Evolutionary conservation across 371 early-diverging fungal species (phyloP), one percentile per base, ranked within the genome.

Genomic region (Actinomucor elegans): DNA sequence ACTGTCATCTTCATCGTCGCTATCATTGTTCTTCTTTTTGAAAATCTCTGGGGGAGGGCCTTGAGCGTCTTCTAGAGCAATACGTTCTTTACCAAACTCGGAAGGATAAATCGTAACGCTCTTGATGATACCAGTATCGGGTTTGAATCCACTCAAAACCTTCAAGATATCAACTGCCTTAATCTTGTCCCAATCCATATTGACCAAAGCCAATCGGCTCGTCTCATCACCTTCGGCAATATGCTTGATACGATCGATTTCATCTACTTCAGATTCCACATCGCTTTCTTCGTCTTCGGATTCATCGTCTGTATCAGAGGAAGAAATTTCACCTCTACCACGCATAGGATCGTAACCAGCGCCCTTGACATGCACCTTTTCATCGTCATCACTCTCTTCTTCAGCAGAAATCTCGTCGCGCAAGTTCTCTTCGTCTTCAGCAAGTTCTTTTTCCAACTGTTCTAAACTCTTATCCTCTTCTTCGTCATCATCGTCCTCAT

Each of bases 101-200:
- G 97, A 97, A 28, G 94, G 92, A 62, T 95, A 98, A 20, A 99
- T 88, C 12, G 74, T 73, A 23, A 98, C 94, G 0, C 86, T 80
- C 5, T 83, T 60, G 31, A 99, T 83, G 9, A 80, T 68, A 7
- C 91, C 91, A 28, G 76, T 73, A 31, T 83, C 79, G 1, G 94
- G 92, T 55, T 88, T 92, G 73, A 98, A 94, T 11, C 82, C 89
- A 37, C 83, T 83, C 61, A 98, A 86, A 0, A 94, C 90, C 46
- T 92, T 90, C 57, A 86, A 86, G 56, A 99, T 69, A 66, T 98
- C 99, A 0, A 75, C 66, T 0, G 97, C 89, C 59, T 83, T 89
- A 46, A 95, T 77, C 42, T 94, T 85, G 59, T 96, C 96, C 99
- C 99, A 64, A 73, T 99, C 99, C 86, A 99, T 70, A 60, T 97